phyloP scores from a whole-genome alignment of 1,284 basidiomycete genomes.

The Thelephora terrestris region DNA sequence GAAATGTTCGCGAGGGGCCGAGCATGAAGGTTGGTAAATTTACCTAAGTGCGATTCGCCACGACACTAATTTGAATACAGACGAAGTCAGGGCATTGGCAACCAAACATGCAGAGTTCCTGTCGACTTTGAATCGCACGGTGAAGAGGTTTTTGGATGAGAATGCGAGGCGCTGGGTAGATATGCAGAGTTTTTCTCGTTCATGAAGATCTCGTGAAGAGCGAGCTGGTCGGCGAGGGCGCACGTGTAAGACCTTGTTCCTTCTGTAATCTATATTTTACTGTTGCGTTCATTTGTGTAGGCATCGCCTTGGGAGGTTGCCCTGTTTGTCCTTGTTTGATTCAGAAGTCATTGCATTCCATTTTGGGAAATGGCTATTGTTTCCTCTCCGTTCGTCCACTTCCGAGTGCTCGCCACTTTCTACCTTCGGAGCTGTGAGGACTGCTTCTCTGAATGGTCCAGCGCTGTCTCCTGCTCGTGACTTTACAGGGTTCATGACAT shows the following conservation, averaged over 20 bases:
- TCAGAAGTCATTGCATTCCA: neutral
- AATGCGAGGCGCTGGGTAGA: conserved; percentile 85
- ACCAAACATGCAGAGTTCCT: conserved; percentile 43
- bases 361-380: too few relatives aligned
- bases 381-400: too few relatives aligned
- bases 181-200: conserved; percentile 69
- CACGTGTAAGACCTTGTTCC: too few relatives aligned
- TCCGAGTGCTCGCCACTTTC: too few relatives aligned
- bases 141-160: conserved; percentile 71
- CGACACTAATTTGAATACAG: conserved; percentile 25
- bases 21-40: conserved; percentile 36
- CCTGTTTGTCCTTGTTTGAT: conserved; percentile 4
- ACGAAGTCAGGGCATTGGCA: conserved; percentile 43
- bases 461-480: too few relatives aligned
- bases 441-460: too few relatives aligned
- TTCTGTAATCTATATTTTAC: too few relatives aligned
- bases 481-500: too few relatives aligned
- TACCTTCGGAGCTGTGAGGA: too few relatives aligned
- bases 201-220: conserved; percentile 41
- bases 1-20: conserved; percentile 37
- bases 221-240: too few relatives aligned
- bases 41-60: neutral
- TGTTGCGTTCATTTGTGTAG: conserved; percentile 6
- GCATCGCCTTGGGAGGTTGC: neutral
- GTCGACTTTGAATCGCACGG: conserved; percentile 39